These are phyloP conservation scores for Jamesozyma spencerorum DNA, from an alignment of 805 yeast species.

Conservation along the genomic window DNA sequence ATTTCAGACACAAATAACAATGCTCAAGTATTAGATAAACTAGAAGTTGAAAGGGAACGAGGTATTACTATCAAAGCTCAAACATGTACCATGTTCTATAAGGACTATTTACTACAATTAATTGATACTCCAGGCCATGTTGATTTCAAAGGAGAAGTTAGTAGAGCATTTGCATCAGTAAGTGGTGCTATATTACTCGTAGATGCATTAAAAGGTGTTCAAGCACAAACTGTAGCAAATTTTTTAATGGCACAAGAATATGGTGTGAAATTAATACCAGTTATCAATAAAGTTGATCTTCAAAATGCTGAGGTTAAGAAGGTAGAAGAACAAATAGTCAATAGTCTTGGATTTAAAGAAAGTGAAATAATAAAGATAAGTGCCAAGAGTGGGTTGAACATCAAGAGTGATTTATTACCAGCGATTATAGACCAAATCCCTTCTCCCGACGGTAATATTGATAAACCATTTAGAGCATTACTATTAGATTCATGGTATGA, in stretches of 20 bases:
- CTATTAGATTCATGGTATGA: constrained; percentile 98
- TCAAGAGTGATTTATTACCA: constrained; percentile 62
- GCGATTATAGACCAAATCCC: constrained; percentile 76
- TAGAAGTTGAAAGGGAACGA: constrained; percentile 91
- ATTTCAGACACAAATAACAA: constrained; percentile 55
- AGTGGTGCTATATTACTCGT: constrained; percentile 86
- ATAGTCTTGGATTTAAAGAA: constrained; percentile 56
- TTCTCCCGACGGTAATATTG: constrained; percentile 52
- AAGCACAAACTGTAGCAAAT: constrained; percentile 98
- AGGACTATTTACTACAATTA: constrained; percentile 70
- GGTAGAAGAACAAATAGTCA: constrained; percentile 77
- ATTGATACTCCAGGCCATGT: constrained; percentile 99
- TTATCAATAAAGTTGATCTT: constrained; percentile 84
- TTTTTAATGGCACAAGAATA: constrained; percentile 82
- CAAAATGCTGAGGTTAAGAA: constrained; percentile 70
- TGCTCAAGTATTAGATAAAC: constrained; percentile 78
- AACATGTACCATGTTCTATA: constrained; percentile 87
- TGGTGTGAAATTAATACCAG: constrained; percentile 75
- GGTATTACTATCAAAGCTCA: constrained; percentile 97
- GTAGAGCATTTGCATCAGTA: constrained; percentile 90
- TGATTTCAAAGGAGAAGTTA: constrained; percentile 81
- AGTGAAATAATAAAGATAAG: constrained; percentile 76
- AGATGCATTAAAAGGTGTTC: constrained; percentile 94
- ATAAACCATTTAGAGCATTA: constrained; percentile 48
- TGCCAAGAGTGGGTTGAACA: constrained; percentile 84